phyloP scores from a whole-genome alignment of 768 basidiomycete species.

The Leccinum ochraceum region DNA sequence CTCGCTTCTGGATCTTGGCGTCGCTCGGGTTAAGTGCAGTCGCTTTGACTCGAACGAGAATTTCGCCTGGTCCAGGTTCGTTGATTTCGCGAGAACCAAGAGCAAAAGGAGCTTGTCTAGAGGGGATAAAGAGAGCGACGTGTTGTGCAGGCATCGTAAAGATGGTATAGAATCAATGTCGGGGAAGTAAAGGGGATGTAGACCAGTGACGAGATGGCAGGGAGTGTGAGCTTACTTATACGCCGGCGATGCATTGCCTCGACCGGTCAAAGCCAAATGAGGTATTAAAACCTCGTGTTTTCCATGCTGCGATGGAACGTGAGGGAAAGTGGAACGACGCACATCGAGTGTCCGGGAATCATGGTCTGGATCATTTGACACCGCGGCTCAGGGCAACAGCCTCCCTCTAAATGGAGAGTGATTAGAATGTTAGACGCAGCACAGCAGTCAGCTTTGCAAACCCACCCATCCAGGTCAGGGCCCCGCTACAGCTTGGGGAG shows the following conservation, averaged over 20 bases:
- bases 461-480: conserved; percentile 9
- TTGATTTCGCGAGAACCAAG: conserved; percentile 38
- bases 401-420: conserved; percentile 32
- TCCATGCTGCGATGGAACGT: conserved; percentile 33
- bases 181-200: conserved; percentile 14
- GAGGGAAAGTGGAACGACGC: conserved; percentile 27
- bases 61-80: conserved; percentile 46
- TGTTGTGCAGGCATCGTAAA: conserved; percentile 29
- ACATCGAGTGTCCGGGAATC: conserved; percentile 30
- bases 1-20: conserved; percentile 48
- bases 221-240: conserved; percentile 30
- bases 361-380: conserved; percentile 33
- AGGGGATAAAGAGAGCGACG: conserved; percentile 32
- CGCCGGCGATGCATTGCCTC: conserved; percentile 32
- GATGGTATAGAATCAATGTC: conserved; percentile 8
- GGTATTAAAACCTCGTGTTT: conserved; percentile 37
- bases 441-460: conserved; percentile 28
- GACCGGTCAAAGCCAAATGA: conserved; percentile 23
- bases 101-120: conserved; percentile 37
- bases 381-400: conserved; percentile 36
- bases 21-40: conserved; percentile 56
- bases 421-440: conserved; percentile 31
- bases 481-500: conserved; percentile 24
- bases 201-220: conserved; percentile 23
- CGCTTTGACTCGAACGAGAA: conserved; percentile 49